A percentile compares a stretch with the other conserved stretches of the same genome.
Evolutionary conservation across 768 basidiomycete genomes (phyloP).

Genomic region (Chlorophyllum brunneum): DNA sequence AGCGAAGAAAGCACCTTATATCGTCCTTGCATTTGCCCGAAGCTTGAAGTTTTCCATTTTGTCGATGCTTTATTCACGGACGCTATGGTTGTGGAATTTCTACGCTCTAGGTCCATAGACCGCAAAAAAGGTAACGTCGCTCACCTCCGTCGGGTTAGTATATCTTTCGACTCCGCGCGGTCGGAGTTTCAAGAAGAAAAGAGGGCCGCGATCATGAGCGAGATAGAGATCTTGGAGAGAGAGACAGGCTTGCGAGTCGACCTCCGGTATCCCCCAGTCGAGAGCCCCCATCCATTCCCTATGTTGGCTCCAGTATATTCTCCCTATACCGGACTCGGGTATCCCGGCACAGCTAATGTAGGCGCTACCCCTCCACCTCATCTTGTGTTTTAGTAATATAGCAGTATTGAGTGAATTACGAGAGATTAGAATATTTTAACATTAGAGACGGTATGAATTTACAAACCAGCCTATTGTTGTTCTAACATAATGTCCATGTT

Average conservation of each 20-base stretch:
- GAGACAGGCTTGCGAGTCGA: slow-evolving; percentile 3
- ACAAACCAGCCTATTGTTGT: no score
- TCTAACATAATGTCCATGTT: no score
- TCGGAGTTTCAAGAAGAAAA: neutral
- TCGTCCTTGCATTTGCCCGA: neutral
- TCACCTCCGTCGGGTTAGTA: slow-evolving; percentile 3
- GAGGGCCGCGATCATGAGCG: neutral
- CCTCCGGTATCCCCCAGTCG: neutral
- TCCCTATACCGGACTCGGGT: neutral
- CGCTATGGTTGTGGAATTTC: neutral
- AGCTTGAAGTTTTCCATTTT: slow-evolving; percentile 3
- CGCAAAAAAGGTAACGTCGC: neutral
- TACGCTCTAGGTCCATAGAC: neutral
- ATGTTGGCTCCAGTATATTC: neutral
- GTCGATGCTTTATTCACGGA: neutral
- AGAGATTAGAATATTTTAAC: no score
- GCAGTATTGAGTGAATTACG: no score
- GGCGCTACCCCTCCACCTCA: no score
- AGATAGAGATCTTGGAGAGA: neutral
- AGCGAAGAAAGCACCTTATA: neutral
- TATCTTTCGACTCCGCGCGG: neutral
- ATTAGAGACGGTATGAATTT: no score
- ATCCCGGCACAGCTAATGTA: no score
- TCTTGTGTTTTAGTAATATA: no score
- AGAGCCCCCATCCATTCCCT: neutral